Conservation (phyloP, 345 rosid species). For the Aquilaria malaccensis region DNA sequence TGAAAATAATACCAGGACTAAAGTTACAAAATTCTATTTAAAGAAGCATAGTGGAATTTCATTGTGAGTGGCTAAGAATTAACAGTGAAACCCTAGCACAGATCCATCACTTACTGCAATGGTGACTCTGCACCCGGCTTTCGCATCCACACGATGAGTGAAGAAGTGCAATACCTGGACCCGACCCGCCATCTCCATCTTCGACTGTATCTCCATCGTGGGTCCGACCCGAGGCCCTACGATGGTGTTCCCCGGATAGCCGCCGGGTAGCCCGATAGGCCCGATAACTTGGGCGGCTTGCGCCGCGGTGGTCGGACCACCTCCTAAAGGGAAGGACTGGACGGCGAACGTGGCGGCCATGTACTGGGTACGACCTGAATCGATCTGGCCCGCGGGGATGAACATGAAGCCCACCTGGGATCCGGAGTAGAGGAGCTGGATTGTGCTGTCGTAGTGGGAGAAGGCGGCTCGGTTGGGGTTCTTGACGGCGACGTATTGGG, state of each 20-base stretch:
- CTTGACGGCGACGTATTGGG: constrained; percentile 76
- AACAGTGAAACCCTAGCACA: constrained; percentile 85
- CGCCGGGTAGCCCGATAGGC: constrained; percentile 19
- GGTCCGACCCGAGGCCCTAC: constrained; percentile 57
- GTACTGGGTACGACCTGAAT: constrained; percentile 65
- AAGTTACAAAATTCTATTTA: not conserved
- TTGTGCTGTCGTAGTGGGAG: constrained; percentile 89
- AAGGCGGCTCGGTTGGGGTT: constrained; percentile 86
- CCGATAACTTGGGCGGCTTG: constrained; percentile 19
- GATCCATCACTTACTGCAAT: constrained; percentile 76
- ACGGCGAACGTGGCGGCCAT: constrained; percentile 96
- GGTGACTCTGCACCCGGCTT: constrained; percentile 59
- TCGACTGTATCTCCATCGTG: constrained; percentile 81
- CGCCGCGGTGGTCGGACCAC: constrained; percentile 19
- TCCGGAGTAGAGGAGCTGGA: constrained; percentile 84
- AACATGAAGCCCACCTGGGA: constrained; percentile 94
- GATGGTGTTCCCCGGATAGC: constrained; percentile 23
- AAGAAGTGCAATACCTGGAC: constrained; percentile 73
- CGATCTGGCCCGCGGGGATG: constrained; percentile 94
- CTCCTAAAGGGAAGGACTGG: constrained; percentile 62
- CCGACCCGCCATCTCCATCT: constrained; percentile 73
- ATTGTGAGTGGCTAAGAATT: not conserved
- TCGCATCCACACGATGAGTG: constrained; percentile 72
- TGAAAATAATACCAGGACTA: not conserved
- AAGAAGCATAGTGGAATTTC: not conserved